phyloP scores from a whole-genome alignment of 371 early-diverging fungal species.

The Mortierella sp. region DNA sequence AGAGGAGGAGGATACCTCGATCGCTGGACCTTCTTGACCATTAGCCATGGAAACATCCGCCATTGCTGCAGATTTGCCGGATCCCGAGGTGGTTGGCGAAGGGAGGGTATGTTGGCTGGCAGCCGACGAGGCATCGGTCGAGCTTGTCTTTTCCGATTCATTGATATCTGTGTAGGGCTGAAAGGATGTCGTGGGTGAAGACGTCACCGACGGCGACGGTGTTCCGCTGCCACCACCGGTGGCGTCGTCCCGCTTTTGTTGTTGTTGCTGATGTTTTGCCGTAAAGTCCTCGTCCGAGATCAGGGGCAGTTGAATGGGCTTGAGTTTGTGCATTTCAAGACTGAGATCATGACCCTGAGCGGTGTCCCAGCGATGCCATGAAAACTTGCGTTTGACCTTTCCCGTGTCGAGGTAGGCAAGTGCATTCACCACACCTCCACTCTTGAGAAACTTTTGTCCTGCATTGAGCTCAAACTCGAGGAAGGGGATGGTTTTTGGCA shows the following conservation, averaged over 20 bases:
- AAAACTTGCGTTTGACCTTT: conserved; percentile 58
- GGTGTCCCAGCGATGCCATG: conserved; percentile 58
- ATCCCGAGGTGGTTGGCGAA: conserved; percentile 1
- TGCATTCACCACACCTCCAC: conserved; percentile 57
- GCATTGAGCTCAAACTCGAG: conserved; percentile 39
- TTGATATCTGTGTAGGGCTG: conserved; percentile 22
- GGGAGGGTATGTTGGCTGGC: no score
- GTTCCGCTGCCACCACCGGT: conserved; percentile 11
- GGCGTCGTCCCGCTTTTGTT: neutral
- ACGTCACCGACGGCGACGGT: conserved; percentile 21
- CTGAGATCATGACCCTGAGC: conserved; percentile 52
- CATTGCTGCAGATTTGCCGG: neutral
- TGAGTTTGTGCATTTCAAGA: conserved; percentile 35
- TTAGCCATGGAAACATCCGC: neutral
- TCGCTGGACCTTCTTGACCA: no score
- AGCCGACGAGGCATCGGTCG: no score
- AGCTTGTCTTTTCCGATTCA: conserved; percentile 9
- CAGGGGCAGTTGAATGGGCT: conserved; percentile 31
- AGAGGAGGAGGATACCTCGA: neutral
- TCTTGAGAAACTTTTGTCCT: conserved; percentile 55
- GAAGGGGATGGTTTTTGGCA: conserved; percentile 48
- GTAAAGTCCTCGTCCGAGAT: conserved; percentile 27
- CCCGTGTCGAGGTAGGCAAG: conserved; percentile 56
- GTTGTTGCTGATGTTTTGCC: neutral
- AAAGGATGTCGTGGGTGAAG: conserved; percentile 38